phyloP scores from a whole-genome alignment of 2,329 filamentous ascomycete species.

The Cercospora nicotianae region DNA sequence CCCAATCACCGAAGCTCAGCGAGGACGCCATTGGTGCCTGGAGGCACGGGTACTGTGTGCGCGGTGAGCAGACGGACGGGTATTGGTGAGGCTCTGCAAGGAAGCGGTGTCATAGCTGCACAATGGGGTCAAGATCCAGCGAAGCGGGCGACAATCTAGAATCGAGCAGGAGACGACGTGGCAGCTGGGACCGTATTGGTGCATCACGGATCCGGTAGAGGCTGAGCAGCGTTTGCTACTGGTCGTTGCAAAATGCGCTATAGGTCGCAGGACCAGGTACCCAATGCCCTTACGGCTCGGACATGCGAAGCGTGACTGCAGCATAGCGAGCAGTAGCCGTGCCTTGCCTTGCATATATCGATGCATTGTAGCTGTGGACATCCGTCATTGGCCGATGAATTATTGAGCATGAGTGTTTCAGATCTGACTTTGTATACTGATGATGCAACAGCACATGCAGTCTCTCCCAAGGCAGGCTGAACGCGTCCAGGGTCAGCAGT shows the following conservation, averaged over 20 bases:
- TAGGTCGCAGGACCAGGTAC: background rate
- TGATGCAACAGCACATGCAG: background rate
- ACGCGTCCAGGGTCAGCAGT: background rate
- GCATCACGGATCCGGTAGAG: slow-evolving; percentile 3
- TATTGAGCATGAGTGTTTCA: slow-evolving; percentile 13
- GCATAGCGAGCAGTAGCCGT: background rate
- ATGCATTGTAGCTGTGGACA: background rate
- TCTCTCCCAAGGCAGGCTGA: too few relatives aligned
- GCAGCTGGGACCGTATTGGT: background rate
- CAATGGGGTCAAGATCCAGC: background rate
- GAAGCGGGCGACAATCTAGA: background rate
- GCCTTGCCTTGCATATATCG: slow-evolving; percentile 3
- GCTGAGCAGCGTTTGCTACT: slow-evolving; percentile 1
- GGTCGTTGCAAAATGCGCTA: slow-evolving; percentile 3
- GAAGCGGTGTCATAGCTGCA: background rate
- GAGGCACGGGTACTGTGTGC: background rate
- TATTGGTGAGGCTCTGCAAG: background rate
- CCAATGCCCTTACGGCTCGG: slow-evolving; percentile 1
- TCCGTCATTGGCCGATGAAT: slow-evolving; percentile 6
- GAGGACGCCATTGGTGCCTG: slow-evolving; percentile 7
- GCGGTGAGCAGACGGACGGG: background rate
- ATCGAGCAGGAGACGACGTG: background rate
- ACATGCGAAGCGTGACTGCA: background rate
- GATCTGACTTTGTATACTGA: slow-evolving; percentile 11
- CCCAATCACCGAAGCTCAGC: slow-evolving; percentile 1